These are phyloP conservation scores for Puccinia novopanici DNA, from an alignment of 1,284 basidiomycete genomes.

Conservation along the genomic window DNA sequence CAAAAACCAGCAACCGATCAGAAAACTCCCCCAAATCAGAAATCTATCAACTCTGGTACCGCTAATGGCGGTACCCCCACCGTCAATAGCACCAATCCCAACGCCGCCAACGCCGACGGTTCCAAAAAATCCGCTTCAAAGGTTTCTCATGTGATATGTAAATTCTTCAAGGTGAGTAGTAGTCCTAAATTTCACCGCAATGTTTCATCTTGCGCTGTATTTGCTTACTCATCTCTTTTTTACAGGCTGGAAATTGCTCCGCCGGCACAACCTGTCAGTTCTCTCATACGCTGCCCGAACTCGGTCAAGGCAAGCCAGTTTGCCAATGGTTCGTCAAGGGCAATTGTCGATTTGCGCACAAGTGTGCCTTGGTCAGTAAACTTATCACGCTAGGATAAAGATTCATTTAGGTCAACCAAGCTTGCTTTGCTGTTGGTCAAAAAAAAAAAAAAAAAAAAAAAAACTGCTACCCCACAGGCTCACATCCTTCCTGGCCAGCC, in stretches of 20 bases:
- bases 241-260: slow-evolving; percentile 64
- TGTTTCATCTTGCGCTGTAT: neutral
- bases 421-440: too few species aligned
- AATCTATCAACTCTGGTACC: neutral
- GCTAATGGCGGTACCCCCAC: neutral
- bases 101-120: neutral
- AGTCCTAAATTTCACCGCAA: neutral
- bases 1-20: neutral
- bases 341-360: slow-evolving; percentile 97
- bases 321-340: slow-evolving; percentile 87
- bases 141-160: slow-evolving; percentile 92
- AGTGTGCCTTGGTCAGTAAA: slow-evolving; percentile 66
- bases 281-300: slow-evolving; percentile 68
- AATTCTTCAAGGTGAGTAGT: slow-evolving; percentile 80
- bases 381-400: neutral
- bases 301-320: slow-evolving; percentile 75
- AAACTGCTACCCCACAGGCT: slow-evolving; percentile 68
- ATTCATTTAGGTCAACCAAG: too few species aligned
- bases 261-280: slow-evolving; percentile 94
- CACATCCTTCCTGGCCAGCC: slow-evolving; percentile 91
- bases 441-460: too few species aligned
- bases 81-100: neutral
- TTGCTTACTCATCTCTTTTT: slow-evolving; percentile 27
- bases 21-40: neutral
- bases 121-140: slow-evolving; percentile 48